Evolutionary conservation across 192 early-diverging fungal species (phyloP), one percentile per base, ranked within the genome.

Genomic region (Paraglomus brasilianum): DNA sequence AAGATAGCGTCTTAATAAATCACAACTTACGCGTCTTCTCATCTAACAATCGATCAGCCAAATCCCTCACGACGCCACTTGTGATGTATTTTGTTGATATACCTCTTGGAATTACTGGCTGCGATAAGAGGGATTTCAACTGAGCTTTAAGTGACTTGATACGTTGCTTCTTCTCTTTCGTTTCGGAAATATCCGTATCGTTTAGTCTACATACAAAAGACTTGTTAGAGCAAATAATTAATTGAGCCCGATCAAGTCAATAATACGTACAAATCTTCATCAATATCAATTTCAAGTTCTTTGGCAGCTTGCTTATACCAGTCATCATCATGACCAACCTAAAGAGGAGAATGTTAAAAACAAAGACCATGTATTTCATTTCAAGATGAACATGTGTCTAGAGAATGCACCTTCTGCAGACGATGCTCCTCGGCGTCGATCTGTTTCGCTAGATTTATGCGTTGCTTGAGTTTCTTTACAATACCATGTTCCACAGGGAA

Each of bases 401-500:
- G 47, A 73, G 10, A 30, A n/a, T 50, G 52, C 51, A 72, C 81
- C 81, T 96, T 94, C 65, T 88, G 80, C 38, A 89, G 72, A 58
- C 76, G 81, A 81, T 96, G 94, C 71, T 95, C 89, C 1, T 85
- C 80, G 49, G 85, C 74, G 40, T 96, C 92, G 56, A 98, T 90
- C 61, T 92, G 82, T 21, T 82, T 78, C 38, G 96, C 96, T 22
- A 98, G 75, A 19, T 82, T 79, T 19, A 95, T 86, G 14, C 93
- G 87, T 24, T 88, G 79, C 76, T 91, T 89, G 74, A 97, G 82
- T 17, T 80, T 82, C 6, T 78, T 76, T 15, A 93, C 71, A 5
- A 94, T 78, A 14, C 83, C 77, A n/a, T 80, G 72, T 63, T 96
- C 93, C 1, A 95, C 77, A 1, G 95, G 94, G 74, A 95, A 97